Evolutionary conservation across 441 rosid species (phyloP).

Genomic region (Sinapis alba): DNA sequence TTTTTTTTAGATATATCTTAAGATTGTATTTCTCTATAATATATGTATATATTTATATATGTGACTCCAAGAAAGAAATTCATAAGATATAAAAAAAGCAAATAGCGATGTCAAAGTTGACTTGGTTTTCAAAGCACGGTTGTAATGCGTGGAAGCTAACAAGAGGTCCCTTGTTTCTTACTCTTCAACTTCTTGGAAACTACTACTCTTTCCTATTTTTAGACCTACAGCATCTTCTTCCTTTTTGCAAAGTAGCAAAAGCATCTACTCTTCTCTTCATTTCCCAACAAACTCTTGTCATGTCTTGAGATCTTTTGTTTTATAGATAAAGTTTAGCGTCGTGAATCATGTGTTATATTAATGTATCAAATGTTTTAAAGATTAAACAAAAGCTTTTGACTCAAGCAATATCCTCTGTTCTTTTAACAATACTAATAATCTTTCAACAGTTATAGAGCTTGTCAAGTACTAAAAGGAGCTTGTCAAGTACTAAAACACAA

Average conservation of each 20-base stretch:
- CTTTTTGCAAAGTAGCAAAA: neutral
- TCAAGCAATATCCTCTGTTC: neutral
- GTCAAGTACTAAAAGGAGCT: constrained; percentile 12
- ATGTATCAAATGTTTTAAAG: no score
- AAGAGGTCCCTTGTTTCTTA: neutral
- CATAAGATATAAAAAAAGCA: neutral
- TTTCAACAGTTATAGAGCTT: neutral
- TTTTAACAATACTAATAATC: neutral
- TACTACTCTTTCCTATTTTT: constrained; percentile 24
- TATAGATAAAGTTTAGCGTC: neutral
- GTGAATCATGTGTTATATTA: neutral
- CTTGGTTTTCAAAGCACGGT: constrained; percentile 5
- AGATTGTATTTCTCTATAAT: no score
- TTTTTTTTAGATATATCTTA: no score
- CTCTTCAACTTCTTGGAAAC: constrained; percentile 13
- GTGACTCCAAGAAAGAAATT: neutral
- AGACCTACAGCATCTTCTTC: neutral
- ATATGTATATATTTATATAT: no score
- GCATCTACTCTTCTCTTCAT: neutral
- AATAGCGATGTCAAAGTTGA: constrained; percentile 3
- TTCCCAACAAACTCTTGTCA: neutral
- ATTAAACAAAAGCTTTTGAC: no score
- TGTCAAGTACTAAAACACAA: no score
- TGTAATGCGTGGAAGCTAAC: constrained; percentile 3
- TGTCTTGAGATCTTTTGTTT: neutral